phyloP scores from a whole-genome alignment of 345 rosid species.

The Noccaea bulbosa region DNA sequence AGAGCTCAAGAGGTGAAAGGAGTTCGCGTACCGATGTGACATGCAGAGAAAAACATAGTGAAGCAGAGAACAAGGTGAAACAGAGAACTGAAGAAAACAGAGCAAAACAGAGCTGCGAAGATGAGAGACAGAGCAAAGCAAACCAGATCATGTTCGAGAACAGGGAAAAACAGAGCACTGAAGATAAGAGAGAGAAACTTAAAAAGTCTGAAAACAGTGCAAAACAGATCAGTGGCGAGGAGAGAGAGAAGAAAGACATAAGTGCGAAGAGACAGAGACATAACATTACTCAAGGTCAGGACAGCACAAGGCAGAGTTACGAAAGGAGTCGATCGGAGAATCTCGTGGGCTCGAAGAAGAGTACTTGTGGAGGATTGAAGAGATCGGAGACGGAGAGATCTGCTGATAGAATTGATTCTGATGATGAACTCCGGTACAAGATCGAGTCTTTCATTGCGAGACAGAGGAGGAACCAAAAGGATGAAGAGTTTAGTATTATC shows the following conservation, averaged over 20 bases:
- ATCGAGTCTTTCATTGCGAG: slow-evolving; percentile 84
- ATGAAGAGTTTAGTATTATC: slow-evolving; percentile 57
- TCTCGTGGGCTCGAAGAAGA: slow-evolving; percentile 35
- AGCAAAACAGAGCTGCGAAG: slow-evolving; percentile 22
- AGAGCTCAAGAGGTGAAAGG: slow-evolving; percentile 45
- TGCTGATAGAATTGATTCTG: slow-evolving; percentile 49
- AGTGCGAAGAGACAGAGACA: slow-evolving; percentile 26
- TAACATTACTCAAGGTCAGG: slow-evolving; percentile 20
- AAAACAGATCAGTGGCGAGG: slow-evolving; percentile 22
- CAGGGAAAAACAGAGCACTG: slow-evolving; percentile 19
- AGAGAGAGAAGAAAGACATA: slow-evolving; percentile 12
- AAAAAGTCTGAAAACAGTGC: not conserved
- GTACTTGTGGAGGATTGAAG: slow-evolving; percentile 44
- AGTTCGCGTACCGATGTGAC: slow-evolving; percentile 15
- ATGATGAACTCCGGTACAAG: slow-evolving; percentile 64
- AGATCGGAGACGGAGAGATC: slow-evolving; percentile 31
- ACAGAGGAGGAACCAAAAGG: slow-evolving; percentile 69
- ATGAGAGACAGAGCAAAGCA: slow-evolving; percentile 14
- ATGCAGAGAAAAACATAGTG: slow-evolving; percentile 51
- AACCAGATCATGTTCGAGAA: slow-evolving; percentile 20
- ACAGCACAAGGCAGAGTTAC: slow-evolving; percentile 38
- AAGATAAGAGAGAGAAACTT: slow-evolving; percentile 20
- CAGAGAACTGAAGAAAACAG: not conserved
- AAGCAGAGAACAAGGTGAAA: slow-evolving; percentile 6
- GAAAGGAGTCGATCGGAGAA: slow-evolving; percentile 61